Percentiles rank a stretch among this genome's conserved stretches.
phyloP scores from a whole-genome alignment of 2,329 filamentous ascomycete species.

The Verruconis gallopava region DNA sequence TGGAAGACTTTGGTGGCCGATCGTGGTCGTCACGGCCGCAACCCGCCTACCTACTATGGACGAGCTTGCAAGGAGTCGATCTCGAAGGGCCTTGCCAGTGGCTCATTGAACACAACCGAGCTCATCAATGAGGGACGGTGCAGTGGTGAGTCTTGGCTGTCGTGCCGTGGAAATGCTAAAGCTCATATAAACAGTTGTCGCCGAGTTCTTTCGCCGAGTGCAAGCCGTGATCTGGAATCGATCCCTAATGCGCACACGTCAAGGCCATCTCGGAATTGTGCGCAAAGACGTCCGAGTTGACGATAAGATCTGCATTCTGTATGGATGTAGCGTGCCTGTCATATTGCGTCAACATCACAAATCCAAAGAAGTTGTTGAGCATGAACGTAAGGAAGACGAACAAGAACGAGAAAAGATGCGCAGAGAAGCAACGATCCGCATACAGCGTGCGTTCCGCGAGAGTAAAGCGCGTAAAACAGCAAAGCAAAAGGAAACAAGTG shows the following conservation, averaged over 20 bases:
- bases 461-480: too few relatives aligned
- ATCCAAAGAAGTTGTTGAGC: too few relatives aligned
- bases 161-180: too few relatives aligned
- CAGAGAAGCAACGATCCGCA: neutral
- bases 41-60: conserved; percentile 6
- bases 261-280: conserved; percentile 3
- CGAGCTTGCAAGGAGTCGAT: conserved; percentile 5
- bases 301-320: conserved; percentile 7
- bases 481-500: too few relatives aligned
- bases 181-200: too few relatives aligned
- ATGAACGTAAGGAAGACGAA: neutral
- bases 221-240: conserved; percentile 10
- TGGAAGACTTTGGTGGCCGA: conserved; percentile 8
- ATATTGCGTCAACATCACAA: conserved; percentile 4
- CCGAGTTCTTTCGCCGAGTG: conserved; percentile 6
- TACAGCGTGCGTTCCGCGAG: neutral
- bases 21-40: neutral
- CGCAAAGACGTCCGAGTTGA: neutral
- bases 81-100: conserved; percentile 4
- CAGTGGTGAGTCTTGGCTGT: too few relatives aligned
- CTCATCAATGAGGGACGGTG: neutral
- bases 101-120: conserved; percentile 2
- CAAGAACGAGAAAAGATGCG: neutral
- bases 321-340: conserved; percentile 10
- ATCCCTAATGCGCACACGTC: conserved; percentile 1